Evolutionary conservation across 2,329 filamentous ascomycete species (phyloP).

Genomic region (Ustulina deusta): DNA sequence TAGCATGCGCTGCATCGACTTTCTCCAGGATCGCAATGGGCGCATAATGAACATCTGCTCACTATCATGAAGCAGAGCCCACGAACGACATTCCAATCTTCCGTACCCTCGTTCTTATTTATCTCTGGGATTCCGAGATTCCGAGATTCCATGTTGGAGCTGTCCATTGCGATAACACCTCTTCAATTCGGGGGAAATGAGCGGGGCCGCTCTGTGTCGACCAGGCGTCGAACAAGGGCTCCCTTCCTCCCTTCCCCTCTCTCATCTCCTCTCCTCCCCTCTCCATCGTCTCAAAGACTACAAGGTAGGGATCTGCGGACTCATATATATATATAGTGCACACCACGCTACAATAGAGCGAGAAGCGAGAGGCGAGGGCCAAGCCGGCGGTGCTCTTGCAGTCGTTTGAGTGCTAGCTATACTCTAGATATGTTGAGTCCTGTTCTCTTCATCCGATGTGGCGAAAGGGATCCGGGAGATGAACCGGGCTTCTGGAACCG

Average conservation of each 20-base stretch:
- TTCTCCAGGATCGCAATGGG: neutral
- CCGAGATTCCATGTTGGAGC: neutral
- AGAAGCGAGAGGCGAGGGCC: neutral
- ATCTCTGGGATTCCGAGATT: neutral
- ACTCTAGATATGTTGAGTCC: slow-evolving; percentile 1
- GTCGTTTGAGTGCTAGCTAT: neutral
- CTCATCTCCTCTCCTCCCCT: slow-evolving; percentile 8
- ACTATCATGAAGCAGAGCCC: neutral
- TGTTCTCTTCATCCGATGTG: slow-evolving; percentile 19
- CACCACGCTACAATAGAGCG: neutral
- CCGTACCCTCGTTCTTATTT: neutral
- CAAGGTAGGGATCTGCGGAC: neutral
- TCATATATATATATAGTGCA: neutral
- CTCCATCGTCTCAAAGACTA: neutral
- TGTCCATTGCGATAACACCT: slow-evolving; percentile 11
- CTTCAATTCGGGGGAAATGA: slow-evolving; percentile 27
- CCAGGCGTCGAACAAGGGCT: slow-evolving; percentile 3
- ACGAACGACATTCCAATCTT: neutral
- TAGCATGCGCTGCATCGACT: neutral
- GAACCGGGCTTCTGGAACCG: slow-evolving; percentile 29
- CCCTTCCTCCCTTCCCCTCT: slow-evolving; percentile 15
- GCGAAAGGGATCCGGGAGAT: neutral
- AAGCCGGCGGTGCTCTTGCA: neutral
- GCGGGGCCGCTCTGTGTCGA: slow-evolving; percentile 19
- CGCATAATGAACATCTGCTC: neutral